These are phyloP conservation scores for Ceratocystis cacaofunesta DNA, from an alignment of 2,329 filamentous ascomycete genomes.

Conservation along the genomic window DNA sequence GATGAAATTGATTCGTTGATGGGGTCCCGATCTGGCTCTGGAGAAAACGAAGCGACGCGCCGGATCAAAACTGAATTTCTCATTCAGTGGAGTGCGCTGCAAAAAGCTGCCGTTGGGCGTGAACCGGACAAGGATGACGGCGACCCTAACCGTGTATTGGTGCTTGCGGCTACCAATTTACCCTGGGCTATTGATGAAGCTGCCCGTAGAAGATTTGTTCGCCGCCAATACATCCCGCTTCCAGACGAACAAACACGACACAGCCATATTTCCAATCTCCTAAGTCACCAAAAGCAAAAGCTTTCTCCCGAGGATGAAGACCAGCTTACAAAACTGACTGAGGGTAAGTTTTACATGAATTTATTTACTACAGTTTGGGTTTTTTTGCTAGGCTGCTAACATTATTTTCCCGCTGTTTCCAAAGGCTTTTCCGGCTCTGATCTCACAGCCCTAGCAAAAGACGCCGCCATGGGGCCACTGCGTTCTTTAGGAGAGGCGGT, in stretches of 20 bases:
- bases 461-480: conserved; percentile 92
- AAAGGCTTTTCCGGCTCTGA: conserved; percentile 94
- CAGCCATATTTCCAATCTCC: conserved; percentile 60
- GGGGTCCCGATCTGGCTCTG: conserved; percentile 64
- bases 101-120: conserved; percentile 76
- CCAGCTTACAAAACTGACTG: conserved; percentile 61
- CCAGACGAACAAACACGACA: conserved; percentile 72
- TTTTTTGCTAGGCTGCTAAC: not conserved
- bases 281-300: conserved; percentile 77
- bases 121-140: conserved; percentile 38
- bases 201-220: conserved; percentile 74
- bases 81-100: conserved; percentile 92
- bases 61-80: conserved; percentile 96
- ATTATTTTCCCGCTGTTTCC: not conserved
- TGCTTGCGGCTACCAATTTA: conserved; percentile 87
- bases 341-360: conserved; percentile 42
- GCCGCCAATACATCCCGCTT: conserved; percentile 88
- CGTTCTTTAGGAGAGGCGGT: conserved; percentile 80
- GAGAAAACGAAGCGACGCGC: conserved; percentile 83
- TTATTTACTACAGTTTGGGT: conserved; percentile 13
- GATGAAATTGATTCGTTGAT: conserved; percentile 95
- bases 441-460: conserved; percentile 90
- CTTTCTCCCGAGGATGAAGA: conserved; percentile 58
- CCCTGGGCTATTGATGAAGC: conserved; percentile 98
- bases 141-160: conserved; percentile 76